Conservation (phyloP, 495 filamentous ascomycete genomes). For the Penicillium pancosmium region DNA sequence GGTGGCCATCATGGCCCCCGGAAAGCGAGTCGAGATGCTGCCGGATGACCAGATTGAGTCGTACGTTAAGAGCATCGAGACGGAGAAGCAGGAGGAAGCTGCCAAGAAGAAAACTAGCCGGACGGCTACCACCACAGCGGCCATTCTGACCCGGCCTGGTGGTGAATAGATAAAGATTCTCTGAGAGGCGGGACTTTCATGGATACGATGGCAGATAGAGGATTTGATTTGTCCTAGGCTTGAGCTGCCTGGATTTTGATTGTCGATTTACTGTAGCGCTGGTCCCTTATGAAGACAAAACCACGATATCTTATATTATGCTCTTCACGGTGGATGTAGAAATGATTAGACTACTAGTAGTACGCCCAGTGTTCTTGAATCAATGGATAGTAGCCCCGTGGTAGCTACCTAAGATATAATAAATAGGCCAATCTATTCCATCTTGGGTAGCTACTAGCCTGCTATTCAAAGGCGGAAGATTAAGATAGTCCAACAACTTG, state of each 20-base stretch:
- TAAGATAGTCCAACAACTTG: too few species aligned
- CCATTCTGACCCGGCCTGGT: constrained; percentile 72
- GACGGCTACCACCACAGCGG: constrained; percentile 73
- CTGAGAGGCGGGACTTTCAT: too few species aligned
- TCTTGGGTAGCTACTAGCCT: too few species aligned
- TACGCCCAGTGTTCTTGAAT: too few species aligned
- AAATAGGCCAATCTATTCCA: too few species aligned
- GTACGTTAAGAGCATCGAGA: constrained; percentile 97
- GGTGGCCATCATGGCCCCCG: constrained; percentile 98
- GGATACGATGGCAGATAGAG: background rate
- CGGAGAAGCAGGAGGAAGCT: constrained; percentile 98
- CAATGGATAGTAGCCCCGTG: too few species aligned
- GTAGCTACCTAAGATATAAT: too few species aligned
- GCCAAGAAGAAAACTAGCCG: constrained; percentile 92
- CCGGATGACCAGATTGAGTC: constrained; percentile 92
- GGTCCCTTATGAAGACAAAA: constrained; percentile 34
- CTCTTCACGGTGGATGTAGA: background rate
- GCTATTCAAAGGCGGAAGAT: too few species aligned
- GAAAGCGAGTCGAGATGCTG: constrained; percentile 89
- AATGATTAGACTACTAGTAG: too few species aligned
- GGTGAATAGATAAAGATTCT: constrained; percentile 34
- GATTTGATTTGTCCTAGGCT: constrained; percentile 7
- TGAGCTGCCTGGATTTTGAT: constrained; percentile 12
- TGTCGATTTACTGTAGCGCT: constrained; percentile 36
- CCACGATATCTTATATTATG: constrained; percentile 26